Percentiles rank a stretch among this genome's conserved stretches.
phyloP scores from a whole-genome alignment of 768 basidiomycete species.

The Pholiota conissans region DNA sequence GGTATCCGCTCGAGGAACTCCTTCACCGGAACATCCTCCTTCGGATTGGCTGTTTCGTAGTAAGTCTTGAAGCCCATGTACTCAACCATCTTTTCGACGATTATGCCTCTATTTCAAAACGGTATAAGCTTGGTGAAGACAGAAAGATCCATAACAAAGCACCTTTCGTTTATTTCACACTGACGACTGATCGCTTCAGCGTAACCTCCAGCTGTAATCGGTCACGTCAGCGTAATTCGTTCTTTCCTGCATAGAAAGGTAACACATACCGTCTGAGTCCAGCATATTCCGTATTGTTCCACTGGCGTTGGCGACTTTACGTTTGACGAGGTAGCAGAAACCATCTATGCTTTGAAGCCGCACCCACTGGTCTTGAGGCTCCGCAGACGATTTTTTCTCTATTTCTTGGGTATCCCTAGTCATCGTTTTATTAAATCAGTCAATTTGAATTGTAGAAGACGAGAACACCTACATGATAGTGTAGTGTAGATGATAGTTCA shows the following conservation, averaged over 20 bases:
- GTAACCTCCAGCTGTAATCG: slow-evolving; percentile 59
- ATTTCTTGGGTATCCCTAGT: not conserved
- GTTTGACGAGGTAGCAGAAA: slow-evolving; percentile 75
- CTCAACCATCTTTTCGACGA: slow-evolving; percentile 87
- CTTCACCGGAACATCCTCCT: slow-evolving; percentile 73
- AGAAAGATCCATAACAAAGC: slow-evolving; percentile 16
- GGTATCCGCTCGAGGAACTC: slow-evolving; percentile 84
- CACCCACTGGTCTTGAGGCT: slow-evolving; percentile 59
- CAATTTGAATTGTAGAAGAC: not conserved
- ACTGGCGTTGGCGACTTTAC: slow-evolving; percentile 74
- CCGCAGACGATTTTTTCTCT: not conserved
- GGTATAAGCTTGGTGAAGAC: not conserved
- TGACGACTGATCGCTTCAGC: slow-evolving; percentile 72
- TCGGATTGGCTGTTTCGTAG: slow-evolving; percentile 67
- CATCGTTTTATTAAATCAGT: not conserved
- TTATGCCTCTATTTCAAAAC: slow-evolving; percentile 46
- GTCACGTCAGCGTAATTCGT: not conserved
- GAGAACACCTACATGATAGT: not conserved
- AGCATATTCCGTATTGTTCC: slow-evolving; percentile 84
- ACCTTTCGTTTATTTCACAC: slow-evolving; percentile 75
- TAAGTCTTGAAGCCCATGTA: slow-evolving; percentile 86
- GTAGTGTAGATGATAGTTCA: not conserved
- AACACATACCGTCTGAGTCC: slow-evolving; percentile 60
- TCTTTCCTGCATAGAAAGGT: not conserved
- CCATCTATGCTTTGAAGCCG: slow-evolving; percentile 77